Evolutionary conservation across 148 eudicot species (phyloP), one percentile per base, ranked within the genome.

Genomic region (Pouteria glomerata): DNA sequence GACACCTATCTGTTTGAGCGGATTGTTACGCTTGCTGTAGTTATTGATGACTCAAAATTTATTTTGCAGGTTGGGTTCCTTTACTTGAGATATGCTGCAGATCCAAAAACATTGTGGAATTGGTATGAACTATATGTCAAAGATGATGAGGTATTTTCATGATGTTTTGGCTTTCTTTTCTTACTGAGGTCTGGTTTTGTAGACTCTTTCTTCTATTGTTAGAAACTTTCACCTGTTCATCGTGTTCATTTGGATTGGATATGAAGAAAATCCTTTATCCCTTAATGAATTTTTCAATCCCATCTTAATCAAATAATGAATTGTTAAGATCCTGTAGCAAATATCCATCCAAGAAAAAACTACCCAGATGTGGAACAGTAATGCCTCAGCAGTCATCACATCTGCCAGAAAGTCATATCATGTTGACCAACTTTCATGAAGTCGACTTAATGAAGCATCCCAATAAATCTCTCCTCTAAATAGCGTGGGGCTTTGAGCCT

Each of bases 81-180:
- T 7, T 94, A 91, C 82, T 84, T 94, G 69, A 85, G 98, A 76
- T 91, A 91, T 85, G 90, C 91, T 64, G 98, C 84, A 45, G 98
- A 94, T 78, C 89, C 97, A 39, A 94, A 91, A 75, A 83, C 91
- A 11, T 78, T 94, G 75, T 94, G 98, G 98, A 83, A 66, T 79
- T 94, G 98, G 98, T 89, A 80, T 74, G 98, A 94, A 73, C 96
- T 91, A 30, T 94, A 87, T 82, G 67, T 94, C 67, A 77, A 76
- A 83, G 98, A 94, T 81, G 91, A 89, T 2, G 98, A 94, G 98
- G 98, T 94, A 94, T 53, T 57, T 19, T 13, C 57, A 6, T 45
- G 60, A 45, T 74, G 57, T n/a, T 68, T 41, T 42, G 52, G 11
- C 18, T 27, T 48, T 35, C 47, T 44, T 55, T 55, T 27, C 29